Base-by-base conservation (phyloP, 2,329 filamentous ascomycete genomes). In the Stemphylium lycopersici region DNA sequence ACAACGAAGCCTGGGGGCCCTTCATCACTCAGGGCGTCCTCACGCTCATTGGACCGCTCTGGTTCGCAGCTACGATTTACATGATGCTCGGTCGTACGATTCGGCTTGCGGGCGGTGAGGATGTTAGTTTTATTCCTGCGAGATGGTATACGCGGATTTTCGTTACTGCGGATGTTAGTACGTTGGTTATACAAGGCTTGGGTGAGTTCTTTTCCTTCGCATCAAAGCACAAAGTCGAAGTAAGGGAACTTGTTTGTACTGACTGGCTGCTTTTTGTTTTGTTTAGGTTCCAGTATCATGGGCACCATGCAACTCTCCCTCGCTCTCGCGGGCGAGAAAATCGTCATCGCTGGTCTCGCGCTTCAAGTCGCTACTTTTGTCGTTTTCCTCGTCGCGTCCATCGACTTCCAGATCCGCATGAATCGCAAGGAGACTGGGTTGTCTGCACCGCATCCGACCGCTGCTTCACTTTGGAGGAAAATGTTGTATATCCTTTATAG, bases 11-110 rank as follows among this genome's bases (percentile, higher is more conserved):
- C 18, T 69, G 79, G 58, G 71, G 61, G 4, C 74, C 74, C 0
- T 81, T 77, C 67, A 71, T 80, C 15, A 54, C 75, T 10, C 75
- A 79, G 59, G 74, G 75, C n/a, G 66, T 70, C 34, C 66, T 79
- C 15, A 63, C 79, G 18, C 73, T 81, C 1, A 55, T 79, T n/a
- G 76, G 78, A 1, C 78, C 79, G 2, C 71, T 78, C 4, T 76
- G 80, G 58, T 78, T 80, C 58, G 78, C 78, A 8, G 79, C 78
- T 0, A 76, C 77, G 0, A 71, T 81, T 22, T 80, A 81, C 68
- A 80, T 80, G 78, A 77, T 75, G 22, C 72, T 80, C 2, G 72
- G 76, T 2, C 73, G 76, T 20, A 69, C 78, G 2, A 74, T 80
- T 13, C 53, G 56, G 11, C 50, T 67, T 11, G 65, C 69, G 18